Percentiles rank a stretch among this genome's conserved stretches.
phyloP scores from a whole-genome alignment of 1,284 basidiomycete genomes.

The Rhodotorula sp. region DNA sequence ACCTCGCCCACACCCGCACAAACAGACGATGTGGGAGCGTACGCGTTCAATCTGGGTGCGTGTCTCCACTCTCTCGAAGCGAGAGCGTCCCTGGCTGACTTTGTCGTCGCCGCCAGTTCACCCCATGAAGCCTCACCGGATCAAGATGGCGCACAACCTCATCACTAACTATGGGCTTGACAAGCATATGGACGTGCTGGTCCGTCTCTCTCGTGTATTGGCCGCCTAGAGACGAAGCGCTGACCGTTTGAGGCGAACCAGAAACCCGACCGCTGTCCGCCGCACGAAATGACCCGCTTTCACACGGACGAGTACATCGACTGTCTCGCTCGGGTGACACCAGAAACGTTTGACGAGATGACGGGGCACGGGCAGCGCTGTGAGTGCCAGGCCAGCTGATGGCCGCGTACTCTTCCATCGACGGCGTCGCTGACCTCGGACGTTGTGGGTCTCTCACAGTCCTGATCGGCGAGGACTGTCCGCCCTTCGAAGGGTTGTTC shows the following conservation, averaged over 20 bases:
- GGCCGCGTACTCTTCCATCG: not conserved
- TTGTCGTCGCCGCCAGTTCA: conserved; percentile 23
- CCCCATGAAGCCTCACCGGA: conserved; percentile 58
- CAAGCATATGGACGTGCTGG: conserved; percentile 84
- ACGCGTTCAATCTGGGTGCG: conserved; percentile 38
- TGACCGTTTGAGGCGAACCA: conserved; percentile 47
- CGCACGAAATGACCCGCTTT: conserved; percentile 83
- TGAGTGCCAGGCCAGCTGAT: conserved; percentile 53
- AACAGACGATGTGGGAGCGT: conserved; percentile 38
- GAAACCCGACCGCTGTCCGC: conserved; percentile 76
- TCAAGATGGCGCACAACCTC: conserved; percentile 88
- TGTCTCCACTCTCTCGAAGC: not conserved
- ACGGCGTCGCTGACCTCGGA: not conserved
- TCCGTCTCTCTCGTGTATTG: conserved; percentile 51
- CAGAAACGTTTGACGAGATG: conserved; percentile 79
- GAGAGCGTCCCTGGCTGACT: not conserved
- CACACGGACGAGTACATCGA: conserved; percentile 95
- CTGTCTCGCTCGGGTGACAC: conserved; percentile 80
- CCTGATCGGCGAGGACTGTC: conserved; percentile 90
- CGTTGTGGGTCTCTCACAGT: conserved; percentile 54
- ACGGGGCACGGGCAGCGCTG: conserved; percentile 80
- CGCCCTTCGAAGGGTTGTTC: conserved; percentile 92
- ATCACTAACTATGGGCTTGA: conserved; percentile 87
- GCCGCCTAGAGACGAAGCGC: not conserved
- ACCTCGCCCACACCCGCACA: not conserved